phyloP scores from a whole-genome alignment of 257 asterid genomes.

The Eucommia ulmoides region DNA sequence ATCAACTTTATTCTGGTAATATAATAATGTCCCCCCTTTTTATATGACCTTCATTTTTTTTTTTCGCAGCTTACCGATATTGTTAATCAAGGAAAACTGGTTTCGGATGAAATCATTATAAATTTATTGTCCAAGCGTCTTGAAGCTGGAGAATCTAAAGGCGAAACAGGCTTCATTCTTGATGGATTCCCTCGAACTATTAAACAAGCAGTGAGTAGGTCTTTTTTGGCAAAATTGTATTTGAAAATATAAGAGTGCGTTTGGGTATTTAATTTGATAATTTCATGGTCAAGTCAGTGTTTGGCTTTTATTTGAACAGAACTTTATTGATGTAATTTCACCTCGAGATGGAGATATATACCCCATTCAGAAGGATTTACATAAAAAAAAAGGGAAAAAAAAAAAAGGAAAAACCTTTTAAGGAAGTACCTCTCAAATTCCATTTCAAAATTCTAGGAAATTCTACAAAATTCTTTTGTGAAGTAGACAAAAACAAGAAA shows the following conservation, averaged over 20 bases:
- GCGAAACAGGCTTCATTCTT: conserved; percentile 84
- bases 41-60: conserved; percentile 9
- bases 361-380: no score
- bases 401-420: no score
- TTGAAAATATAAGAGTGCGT: neutral
- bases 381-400: no score
- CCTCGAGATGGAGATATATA: no score
- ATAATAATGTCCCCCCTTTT: conserved; percentile 1
- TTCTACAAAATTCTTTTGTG: neutral
- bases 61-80: conserved; percentile 68
- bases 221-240: neutral
- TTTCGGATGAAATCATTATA: conserved; percentile 83
- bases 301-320: neutral
- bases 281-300: neutral
- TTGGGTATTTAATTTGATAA: neutral
- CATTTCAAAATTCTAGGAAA: neutral
- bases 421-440: no score
- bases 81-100: conserved; percentile 74
- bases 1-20: no score
- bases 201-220: conserved; percentile 76
- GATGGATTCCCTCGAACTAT: conserved; percentile 99
- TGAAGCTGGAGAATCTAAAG: conserved; percentile 65
- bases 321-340: neutral
- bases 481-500: no score
- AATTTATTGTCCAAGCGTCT: conserved; percentile 79